phyloP scores from a whole-genome alignment of 83 land plant genomes.

The Larix sibirica region DNA sequence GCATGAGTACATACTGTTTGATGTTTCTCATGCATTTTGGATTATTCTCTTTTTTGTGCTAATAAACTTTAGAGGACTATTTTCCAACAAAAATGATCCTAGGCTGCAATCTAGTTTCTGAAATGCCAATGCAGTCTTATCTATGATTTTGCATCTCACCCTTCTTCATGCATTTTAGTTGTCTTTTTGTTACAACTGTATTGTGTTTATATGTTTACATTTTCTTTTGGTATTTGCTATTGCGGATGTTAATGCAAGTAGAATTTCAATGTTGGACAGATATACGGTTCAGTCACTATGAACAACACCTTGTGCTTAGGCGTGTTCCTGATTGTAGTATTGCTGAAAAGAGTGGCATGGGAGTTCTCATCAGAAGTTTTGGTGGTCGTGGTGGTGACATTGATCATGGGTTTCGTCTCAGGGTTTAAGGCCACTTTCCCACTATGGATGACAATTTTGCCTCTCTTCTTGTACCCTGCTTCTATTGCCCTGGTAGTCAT shows the following conservation, averaged over 20 bases:
- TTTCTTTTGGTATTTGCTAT: background rate
- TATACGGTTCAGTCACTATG: constrained; percentile 49
- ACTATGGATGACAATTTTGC: constrained; percentile 33
- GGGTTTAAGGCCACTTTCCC: constrained; percentile 28
- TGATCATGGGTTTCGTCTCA: constrained; percentile 37
- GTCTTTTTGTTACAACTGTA: background rate
- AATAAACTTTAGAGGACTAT: too few relatives aligned
- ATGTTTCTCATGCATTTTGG: too few relatives aligned
- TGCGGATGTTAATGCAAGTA: background rate
- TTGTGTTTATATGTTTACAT: too few relatives aligned
- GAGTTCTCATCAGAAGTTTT: constrained; percentile 50
- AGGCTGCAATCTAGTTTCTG: background rate
- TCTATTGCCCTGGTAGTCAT: constrained; percentile 36
- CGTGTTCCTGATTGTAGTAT: constrained; percentile 36
- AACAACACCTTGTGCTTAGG: constrained; percentile 52
- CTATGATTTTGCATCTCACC: background rate
- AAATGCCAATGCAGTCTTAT: background rate
- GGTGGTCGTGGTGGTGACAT: constrained; percentile 36
- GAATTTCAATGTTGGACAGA: constrained; percentile 23
- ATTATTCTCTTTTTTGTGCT: too few relatives aligned
- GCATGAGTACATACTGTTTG: too few relatives aligned
- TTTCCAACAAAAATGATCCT: too few relatives aligned
- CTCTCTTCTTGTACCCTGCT: constrained; percentile 30
- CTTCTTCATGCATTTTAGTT: background rate
- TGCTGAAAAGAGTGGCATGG: constrained; percentile 29